Percentiles rank a stretch among this genome's conserved stretches.
These are phyloP conservation scores for Phanerochaete carnosa DNA, from an alignment of 768 basidiomycete species.

Conservation along the genomic window DNA sequence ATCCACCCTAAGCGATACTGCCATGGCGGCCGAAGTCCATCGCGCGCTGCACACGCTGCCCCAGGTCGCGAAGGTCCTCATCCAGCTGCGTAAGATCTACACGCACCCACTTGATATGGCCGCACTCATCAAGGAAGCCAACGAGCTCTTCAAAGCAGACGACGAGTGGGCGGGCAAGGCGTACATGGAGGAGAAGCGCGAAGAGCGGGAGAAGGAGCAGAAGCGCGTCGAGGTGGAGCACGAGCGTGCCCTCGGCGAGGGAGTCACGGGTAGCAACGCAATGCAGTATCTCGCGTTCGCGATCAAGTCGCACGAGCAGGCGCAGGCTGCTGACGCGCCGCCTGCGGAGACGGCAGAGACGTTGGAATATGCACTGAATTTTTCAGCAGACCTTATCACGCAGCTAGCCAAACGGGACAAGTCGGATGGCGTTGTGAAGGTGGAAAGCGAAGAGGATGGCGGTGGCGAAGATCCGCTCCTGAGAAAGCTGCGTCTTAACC, in stretches of 20 bases:
- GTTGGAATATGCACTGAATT: constrained; percentile 53
- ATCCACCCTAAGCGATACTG: neutral
- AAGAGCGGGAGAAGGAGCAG: constrained; percentile 28
- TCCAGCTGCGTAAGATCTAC: constrained; percentile 15
- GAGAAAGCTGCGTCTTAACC: constrained; percentile 63
- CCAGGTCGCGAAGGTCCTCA: constrained; percentile 14
- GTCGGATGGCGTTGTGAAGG: constrained; percentile 7
- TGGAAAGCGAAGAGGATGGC: constrained; percentile 1
- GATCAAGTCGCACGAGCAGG: constrained; percentile 28
- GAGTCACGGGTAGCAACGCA: constrained; percentile 22
- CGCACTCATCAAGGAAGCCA: constrained; percentile 36
- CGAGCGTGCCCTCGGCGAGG: constrained; percentile 26
- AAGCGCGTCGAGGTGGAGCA: constrained; percentile 20
- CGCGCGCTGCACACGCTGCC: constrained; percentile 19
- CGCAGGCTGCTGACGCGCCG: constrained; percentile 18
- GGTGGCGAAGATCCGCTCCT: constrained; percentile 53
- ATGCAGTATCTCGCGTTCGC: constrained; percentile 26
- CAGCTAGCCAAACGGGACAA: constrained; percentile 26
- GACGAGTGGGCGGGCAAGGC: constrained; percentile 30
- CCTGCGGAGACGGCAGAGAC: constrained; percentile 27
- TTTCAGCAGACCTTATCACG: constrained; percentile 51
- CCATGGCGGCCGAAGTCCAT: constrained; percentile 13
- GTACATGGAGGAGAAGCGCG: constrained; percentile 31
- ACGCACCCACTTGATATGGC: constrained; percentile 37
- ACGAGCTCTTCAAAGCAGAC: constrained; percentile 39